Base-by-base conservation (phyloP, 768 basidiomycete species). In the Tremella fuciformis region DNA sequence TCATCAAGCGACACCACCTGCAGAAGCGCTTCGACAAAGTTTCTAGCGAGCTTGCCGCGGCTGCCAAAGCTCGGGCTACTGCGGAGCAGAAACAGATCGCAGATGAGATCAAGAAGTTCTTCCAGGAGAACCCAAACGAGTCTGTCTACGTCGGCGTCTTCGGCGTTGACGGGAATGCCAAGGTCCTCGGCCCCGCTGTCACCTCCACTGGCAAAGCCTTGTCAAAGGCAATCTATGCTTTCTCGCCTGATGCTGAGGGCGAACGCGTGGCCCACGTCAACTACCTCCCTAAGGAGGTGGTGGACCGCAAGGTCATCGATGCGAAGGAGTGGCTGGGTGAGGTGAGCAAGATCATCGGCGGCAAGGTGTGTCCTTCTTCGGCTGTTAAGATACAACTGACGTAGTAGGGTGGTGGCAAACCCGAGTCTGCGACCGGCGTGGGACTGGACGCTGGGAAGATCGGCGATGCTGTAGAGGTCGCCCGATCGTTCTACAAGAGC, bases 321-420 rank as follows among this genome's bases (percentile, higher is more conserved):
- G 93, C 88, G 21, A 87, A 91, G 60, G 80, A 78, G n/a, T 99
- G 96, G 96, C 88, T 92, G 22, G 77, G 81, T 21, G 84, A 83
- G 59, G 87, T 96, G 18, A 82, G 83, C 4, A 87, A 87, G 37
- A 78, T 92, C 8, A 67, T 98, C 9, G 92, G 93, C 22, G 96
- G 96, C 42, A 98, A 94, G 85, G 91, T 90, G 67, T 69, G 2
- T 24, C 13, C 16, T 9, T 16, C 22, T 44, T 18, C 25, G 24
- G 18, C 34, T 18, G 13, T 11, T 41, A 13, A 34, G 8, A 29
- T 6, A 34, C 50, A 44, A 44, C 56, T 39, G 51, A 15, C 15
- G 18, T 40, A n/a, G 21, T 57, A 92, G 90, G 91, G 91, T 52
- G 96, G 96, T 55, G 96, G 96, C 13, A 97, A 93, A 78, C 90